These are phyloP conservation scores for Phytophthora pini DNA, from an alignment of 352 stramenopile species.

Conservation along the genomic window DNA sequence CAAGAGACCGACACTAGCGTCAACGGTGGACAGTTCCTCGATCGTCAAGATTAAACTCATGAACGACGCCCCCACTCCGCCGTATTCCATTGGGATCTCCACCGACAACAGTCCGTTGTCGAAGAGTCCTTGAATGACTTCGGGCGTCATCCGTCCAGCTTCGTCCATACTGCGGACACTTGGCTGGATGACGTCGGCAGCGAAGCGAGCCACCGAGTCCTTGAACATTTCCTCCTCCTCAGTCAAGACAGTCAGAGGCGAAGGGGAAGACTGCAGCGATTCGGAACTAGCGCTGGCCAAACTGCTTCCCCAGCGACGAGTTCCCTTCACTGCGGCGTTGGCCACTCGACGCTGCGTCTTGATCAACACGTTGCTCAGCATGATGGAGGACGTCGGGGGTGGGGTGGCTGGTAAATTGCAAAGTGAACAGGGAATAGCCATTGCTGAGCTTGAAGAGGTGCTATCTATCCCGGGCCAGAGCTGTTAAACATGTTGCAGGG, in stretches of 20 bases:
- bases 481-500: background rate
- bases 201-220: constrained; percentile 87
- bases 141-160: constrained; percentile 84
- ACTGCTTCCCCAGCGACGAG: constrained; percentile 21
- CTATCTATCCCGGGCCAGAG: background rate
- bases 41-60: constrained; percentile 95
- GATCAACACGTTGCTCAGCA: constrained; percentile 25
- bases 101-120: constrained; percentile 94
- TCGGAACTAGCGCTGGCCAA: constrained; percentile 7
- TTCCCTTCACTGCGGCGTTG: background rate
- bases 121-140: constrained; percentile 92
- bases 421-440: constrained; percentile 6
- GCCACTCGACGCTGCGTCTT: constrained; percentile 20
- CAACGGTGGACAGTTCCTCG: constrained; percentile 95
- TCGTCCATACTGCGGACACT: constrained; percentile 94
- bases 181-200: constrained; percentile 81
- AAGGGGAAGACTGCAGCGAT: constrained; percentile 1
- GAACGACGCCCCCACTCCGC: constrained; percentile 93
- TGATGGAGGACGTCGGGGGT: background rate
- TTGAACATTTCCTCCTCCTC: constrained; percentile 87
- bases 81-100: constrained; percentile 94
- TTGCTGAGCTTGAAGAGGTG: constrained; percentile 23
- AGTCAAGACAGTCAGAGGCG: constrained; percentile 71
- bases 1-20: constrained; percentile 94
- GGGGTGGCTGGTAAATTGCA: constrained; percentile 9